Evolutionary conservation across 2,329 filamentous ascomycete genomes (phyloP), one percentile per base, ranked within the genome.

Genomic region (Fusarium incarnatum): DNA sequence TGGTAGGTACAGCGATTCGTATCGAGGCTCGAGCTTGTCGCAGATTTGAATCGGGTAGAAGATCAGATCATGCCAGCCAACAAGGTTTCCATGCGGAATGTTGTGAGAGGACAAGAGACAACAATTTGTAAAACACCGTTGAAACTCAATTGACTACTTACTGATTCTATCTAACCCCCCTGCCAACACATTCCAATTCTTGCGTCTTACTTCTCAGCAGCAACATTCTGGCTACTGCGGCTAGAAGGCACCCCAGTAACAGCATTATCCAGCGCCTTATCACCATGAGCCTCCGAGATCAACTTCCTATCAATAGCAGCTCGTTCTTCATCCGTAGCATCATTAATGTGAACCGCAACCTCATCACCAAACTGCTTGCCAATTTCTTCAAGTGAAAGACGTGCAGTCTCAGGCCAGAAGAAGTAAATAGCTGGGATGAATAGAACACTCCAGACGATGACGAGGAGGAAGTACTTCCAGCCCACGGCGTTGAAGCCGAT

Each of bases 401-500:
- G 60, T 0, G 73, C 74, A 2, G 77, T 78, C 15, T 79, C 77
- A 0, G 76, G 77, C 55, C 77, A 79, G 67, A 73, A 78, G 13
- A 77, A 73, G 42, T 78, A 79, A 16, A 78, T 77, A 12, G 76
- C 69, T 0, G 77, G 77, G 1, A 77, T 70, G 45, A 76, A 78
- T 0, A 75, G 18, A n/a, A 73, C 64, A 22, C 70, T 83, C 81
- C 82, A 84, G 52, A 76, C 76, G 28, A 85, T 83, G 32, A 85
- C 80, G 27, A 85, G 79, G 2, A 85, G 77, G 61, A 84, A 85
- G 70, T 83, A 86, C 71, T 84, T 85, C 84, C 84, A 86, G 8
- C 83, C 83, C 0, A 83, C 79, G 8, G 80, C 75, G 8, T 78
- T 78, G 65, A 85, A 82, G 0, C 81, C 74, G 13, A 75, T 72